Evolutionary conservation across 345 rosid genomes (phyloP), one percentile per base, ranked within the genome.

Genomic region (Rhodamnia rubescens): DNA sequence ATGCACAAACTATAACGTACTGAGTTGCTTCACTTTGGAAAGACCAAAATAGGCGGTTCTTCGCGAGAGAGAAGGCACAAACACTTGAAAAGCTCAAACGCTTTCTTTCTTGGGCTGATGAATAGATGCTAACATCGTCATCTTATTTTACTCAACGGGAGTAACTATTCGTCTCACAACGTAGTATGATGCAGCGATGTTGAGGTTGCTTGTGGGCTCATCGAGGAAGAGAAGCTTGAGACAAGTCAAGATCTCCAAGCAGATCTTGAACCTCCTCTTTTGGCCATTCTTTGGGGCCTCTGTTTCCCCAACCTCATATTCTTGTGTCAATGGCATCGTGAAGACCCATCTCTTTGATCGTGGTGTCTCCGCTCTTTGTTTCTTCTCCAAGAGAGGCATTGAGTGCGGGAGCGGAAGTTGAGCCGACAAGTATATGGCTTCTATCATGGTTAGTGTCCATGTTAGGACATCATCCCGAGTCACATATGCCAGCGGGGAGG

Each of bases 231-330:
- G 83, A 27, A 92, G 92, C 86, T 83, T 90, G 2, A 94, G 95
- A 7, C 85, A 87, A 10, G 93, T 89, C 21, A 91, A 75, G 85
- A 93, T 88, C 85, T 93, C 95, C 12, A 88, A 86, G 87, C 92
- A 91, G 69, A 93, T 93, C 84, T 93, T 93, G 47, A 93, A 92
- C 87, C 95, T 91, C 85, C 94, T 90, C 88, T 92, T 93, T 81
- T 93, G 94, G 26, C 95, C 95, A 29, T 92, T 90, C 55, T n/a
- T 94, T 93, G 3, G 92, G 87, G 29, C 93, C 94, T 86, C 91
- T 91, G 18, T 21, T 47, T 7, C 89, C 87, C 90, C 92, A 93
- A 8, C 93, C 92, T 29, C 94, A 93, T 1, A 93, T 93, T 74
- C 94, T 88, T 3, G 91, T 89, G 53, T 92, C 74, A 50, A 87